These are phyloP conservation scores for Fraxinus quadrangulata DNA, from an alignment of 257 asterid species.

Conservation along the genomic window DNA sequence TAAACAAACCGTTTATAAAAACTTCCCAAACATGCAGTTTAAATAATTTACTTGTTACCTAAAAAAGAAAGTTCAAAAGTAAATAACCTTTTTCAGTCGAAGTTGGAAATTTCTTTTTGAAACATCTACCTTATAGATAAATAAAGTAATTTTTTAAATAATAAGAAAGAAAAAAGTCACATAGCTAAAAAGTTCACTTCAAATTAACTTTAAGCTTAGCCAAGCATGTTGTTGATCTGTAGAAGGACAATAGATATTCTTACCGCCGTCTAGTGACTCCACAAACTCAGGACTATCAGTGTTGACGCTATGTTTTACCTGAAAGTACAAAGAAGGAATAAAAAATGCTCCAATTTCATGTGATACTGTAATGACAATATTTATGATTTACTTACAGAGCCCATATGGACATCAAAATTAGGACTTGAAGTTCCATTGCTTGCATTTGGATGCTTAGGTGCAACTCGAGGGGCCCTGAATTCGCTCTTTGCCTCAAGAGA, in stretches of 20 bases:
- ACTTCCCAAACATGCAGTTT: not conserved
- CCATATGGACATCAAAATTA: slow-evolving; percentile 15
- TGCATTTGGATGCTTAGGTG: slow-evolving; percentile 44
- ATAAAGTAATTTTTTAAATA: not conserved
- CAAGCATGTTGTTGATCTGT: slow-evolving; percentile 4
- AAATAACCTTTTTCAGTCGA: not conserved
- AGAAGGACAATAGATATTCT: slow-evolving; percentile 19
- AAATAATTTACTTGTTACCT: not conserved
- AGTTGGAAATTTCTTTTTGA: not conserved
- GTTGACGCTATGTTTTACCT: slow-evolving; percentile 41
- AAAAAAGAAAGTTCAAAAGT: not conserved
- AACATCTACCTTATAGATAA: not conserved
- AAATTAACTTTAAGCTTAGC: not conserved
- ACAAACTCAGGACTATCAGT: slow-evolving; percentile 31
- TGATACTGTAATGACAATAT: slow-evolving; percentile 15
- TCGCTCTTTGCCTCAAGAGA: slow-evolving; percentile 86
- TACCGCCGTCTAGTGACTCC: slow-evolving; percentile 49
- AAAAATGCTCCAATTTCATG: not conserved
- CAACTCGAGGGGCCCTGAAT: slow-evolving; percentile 68
- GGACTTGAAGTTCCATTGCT: slow-evolving; percentile 37
- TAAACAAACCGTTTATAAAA: no score
- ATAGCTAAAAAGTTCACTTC: not conserved
- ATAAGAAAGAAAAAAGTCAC: not conserved
- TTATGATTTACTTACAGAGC: slow-evolving; percentile 25
- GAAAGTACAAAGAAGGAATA: slow-evolving; percentile 11